Conservation (phyloP, 257 asterid species). For the Solanum dulcamara region DNA sequence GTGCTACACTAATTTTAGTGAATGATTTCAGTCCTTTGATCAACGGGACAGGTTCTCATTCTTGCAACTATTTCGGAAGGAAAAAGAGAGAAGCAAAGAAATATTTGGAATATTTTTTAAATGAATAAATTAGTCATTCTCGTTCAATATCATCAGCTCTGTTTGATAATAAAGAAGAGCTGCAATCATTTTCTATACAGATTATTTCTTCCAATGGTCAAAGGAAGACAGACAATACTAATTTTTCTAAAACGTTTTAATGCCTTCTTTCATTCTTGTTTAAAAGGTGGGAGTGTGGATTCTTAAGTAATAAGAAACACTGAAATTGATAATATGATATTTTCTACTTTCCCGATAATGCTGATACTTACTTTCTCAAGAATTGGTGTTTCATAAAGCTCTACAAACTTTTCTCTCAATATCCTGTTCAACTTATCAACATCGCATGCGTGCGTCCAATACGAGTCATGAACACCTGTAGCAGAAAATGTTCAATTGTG, state of each 20-base stretch:
- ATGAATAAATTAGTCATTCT: neutral
- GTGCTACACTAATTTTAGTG: neutral
- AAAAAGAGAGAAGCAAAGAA: neutral
- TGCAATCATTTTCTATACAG: neutral
- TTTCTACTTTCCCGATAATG: neutral
- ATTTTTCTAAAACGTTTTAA: neutral
- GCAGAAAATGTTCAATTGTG: neutral
- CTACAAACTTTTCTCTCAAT: conserved; percentile 79
- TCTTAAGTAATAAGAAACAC: neutral
- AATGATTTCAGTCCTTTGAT: neutral
- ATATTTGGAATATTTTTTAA: neutral
- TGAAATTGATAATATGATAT: neutral
- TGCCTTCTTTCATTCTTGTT: neutral
- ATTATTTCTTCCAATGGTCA: neutral
- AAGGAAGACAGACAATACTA: neutral
- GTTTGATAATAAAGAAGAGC: neutral
- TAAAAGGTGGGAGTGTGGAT: neutral
- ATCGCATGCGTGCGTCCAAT: conserved; percentile 97
- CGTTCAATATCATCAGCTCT: neutral
- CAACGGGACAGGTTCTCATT: neutral
- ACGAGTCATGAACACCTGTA: conserved; percentile 98
- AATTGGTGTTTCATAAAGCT: conserved; percentile 70
- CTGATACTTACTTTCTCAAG: conserved; percentile 62
- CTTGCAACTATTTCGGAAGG: neutral
- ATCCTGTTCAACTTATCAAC: conserved; percentile 70